Base-by-base conservation (phyloP, 1,284 basidiomycete species). In the Melampsora larici-populina region DNA sequence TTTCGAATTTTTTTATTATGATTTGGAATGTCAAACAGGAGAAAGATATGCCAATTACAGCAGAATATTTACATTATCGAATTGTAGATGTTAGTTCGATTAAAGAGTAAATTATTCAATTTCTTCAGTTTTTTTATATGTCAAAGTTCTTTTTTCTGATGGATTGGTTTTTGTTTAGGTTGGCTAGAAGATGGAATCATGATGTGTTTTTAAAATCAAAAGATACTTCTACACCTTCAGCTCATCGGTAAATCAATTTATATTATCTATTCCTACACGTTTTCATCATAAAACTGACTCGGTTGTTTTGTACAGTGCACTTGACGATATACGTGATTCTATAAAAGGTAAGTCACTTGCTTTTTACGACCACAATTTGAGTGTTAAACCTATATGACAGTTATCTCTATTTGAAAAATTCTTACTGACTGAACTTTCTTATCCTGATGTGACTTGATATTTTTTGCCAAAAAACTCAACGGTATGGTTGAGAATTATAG, bases 51-150 rank as follows among this genome's bases (percentile, higher is more conserved):
- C 74, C 74, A 15, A 4, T 70, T 8, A 58, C 69, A 21, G 67
- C 74, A 13, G 17, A 70, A 51, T 70, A 77, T 36, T 36, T 77
- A 62, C 74, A 77, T 64, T 70, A 77, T 55, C 65, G 74, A 1
- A 36, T 77, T 17, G 74, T 77, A 21, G 74, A 77, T 60, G 74
- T 77, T 24, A 77, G 74, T 58, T 77, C 74, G 31, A 63, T 77
- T 17, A 77, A 70, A 51, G 74, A 77, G 74, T 76, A 31, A 33
- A 63, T 67, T 2, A 13, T 36, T 36, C 9, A 36, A 49, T n/a
- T 21, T 26, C n/a, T n/a, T n/a, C n/a, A n/a, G n/a, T n/a, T n/a
- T n/a, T n/a, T n/a, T n/a, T n/a, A n/a, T n/a, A n/a, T n/a, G n/a
- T n/a, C n/a, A n/a, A n/a, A n/a, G n/a, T n/a, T n/a, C n/a, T n/a